These are phyloP conservation scores for Chrysophaeum taylorii DNA, from an alignment of 352 stramenopile species.

Conservation along the genomic window DNA sequence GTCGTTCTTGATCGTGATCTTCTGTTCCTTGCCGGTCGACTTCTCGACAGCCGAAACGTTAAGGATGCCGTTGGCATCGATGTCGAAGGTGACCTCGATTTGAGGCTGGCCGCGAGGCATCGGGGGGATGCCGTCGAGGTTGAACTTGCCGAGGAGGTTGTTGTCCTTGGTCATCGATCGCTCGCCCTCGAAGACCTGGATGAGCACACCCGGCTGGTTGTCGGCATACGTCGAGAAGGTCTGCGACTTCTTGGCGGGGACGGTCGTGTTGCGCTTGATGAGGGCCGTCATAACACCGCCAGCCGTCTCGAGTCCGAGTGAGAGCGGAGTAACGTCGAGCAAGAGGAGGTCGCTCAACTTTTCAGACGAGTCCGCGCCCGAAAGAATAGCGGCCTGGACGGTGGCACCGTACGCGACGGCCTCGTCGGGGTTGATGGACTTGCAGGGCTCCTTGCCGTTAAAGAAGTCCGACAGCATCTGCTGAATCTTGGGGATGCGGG, in stretches of 20 bases:
- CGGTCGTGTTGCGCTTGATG: conserved; percentile 73
- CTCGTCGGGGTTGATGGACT: conserved; percentile 74
- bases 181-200: conserved; percentile 86
- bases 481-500: conserved; percentile 94
- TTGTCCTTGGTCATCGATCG: conserved; percentile 82
- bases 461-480: conserved; percentile 89
- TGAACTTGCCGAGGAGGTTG: conserved; percentile 76
- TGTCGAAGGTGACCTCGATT: conserved; percentile 79
- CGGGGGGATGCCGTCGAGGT: conserved; percentile 68
- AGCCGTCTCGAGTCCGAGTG: conserved; percentile 74
- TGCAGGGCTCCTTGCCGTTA: conserved; percentile 48
- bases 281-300: conserved; percentile 80
- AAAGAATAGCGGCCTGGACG: conserved; percentile 81
- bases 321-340: conserved; percentile 80
- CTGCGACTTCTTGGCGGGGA: conserved; percentile 70
- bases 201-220: conserved; percentile 74
- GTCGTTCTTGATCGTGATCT: conserved; percentile 89
- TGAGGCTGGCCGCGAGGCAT: conserved; percentile 74
- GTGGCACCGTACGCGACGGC: conserved; percentile 82
- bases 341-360: conserved; percentile 63
- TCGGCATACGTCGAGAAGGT: conserved; percentile 77
- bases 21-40: conserved; percentile 76
- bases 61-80: conserved; percentile 79
- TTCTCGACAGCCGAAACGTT: conserved; percentile 84
- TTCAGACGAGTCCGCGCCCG: conserved; percentile 59